Conservation (phyloP, 257 asterid species). For the Penstemon newberryi region DNA sequence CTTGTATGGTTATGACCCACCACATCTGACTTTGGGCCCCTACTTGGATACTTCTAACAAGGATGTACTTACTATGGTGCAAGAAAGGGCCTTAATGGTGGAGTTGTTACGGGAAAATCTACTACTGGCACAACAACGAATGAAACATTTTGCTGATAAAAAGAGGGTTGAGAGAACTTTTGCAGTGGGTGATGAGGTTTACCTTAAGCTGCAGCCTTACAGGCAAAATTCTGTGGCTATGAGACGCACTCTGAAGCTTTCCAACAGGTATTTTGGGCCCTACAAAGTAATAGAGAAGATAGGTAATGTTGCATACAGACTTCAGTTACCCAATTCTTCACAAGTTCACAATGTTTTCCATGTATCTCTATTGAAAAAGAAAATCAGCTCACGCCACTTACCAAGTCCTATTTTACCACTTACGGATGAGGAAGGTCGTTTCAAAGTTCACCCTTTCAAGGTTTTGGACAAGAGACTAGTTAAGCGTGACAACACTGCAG, state of each 20-base stretch:
- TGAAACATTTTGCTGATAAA: slow-evolving; percentile 6
- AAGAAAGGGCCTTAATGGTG: not conserved
- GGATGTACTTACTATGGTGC: no score
- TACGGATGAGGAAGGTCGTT: not conserved
- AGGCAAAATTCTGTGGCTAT: not conserved
- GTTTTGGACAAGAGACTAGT: not conserved
- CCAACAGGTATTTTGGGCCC: not conserved
- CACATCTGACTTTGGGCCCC: not conserved
- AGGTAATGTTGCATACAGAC: not conserved
- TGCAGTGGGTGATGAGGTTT: slow-evolving; percentile 19
- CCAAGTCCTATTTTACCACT: not conserved
- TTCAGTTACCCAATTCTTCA: not conserved
- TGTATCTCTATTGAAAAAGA: not conserved
- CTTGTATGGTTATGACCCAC: not conserved
- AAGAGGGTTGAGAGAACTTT: not conserved
- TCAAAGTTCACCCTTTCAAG: not conserved
- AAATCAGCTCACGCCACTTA: no score
- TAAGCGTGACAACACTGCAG: no score
- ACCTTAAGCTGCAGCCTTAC: not conserved
- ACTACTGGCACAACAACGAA: not conserved
- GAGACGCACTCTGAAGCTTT: not conserved
- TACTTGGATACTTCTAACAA: not conserved
- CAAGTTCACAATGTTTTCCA: slow-evolving; percentile 8
- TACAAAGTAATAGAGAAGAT: not conserved
- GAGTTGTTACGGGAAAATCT: not conserved